Percentiles rank a stretch among this genome's conserved stretches.
Conservation (phyloP, 208 protist species). For the Trypanosoma rangeli region DNA sequence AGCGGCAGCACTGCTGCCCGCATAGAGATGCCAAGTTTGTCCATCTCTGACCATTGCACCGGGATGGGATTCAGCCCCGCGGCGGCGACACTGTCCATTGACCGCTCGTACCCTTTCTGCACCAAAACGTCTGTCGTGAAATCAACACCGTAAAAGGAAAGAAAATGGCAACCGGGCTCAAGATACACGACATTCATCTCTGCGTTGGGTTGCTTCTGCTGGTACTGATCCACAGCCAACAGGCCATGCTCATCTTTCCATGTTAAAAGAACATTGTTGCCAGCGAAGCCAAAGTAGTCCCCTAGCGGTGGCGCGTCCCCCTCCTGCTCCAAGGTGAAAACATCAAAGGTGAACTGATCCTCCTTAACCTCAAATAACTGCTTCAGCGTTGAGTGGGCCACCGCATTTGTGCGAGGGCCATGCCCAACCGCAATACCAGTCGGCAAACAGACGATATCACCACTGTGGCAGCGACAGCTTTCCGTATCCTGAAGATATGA, state of each 20-base stretch:
- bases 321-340: conserved; percentile 89
- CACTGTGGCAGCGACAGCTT: conserved; percentile 80
- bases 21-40: conserved; percentile 92
- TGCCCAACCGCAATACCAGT: conserved; percentile 84
- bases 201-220: conserved; percentile 49
- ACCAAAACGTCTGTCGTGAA: conserved; percentile 81
- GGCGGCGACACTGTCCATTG: conserved; percentile 86
- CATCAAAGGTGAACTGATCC: conserved; percentile 55
- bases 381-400: conserved; percentile 72
- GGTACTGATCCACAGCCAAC: conserved; percentile 89
- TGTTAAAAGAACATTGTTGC: conserved; percentile 82
- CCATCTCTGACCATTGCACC: conserved; percentile 93
- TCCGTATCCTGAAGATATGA: conserved; percentile 84
- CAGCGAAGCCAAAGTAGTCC: conserved; percentile 92
- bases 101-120: conserved; percentile 89
- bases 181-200: conserved; percentile 73
- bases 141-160: conserved; percentile 88
- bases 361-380: conserved; percentile 73
- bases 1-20: conserved; percentile 78
- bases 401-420: conserved; percentile 84
- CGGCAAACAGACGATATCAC: conserved; percentile 87
- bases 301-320: conserved; percentile 88
- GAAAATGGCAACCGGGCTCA: conserved; percentile 91
- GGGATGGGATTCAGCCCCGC: conserved; percentile 88
- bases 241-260: conserved; percentile 93